phyloP scores from a whole-genome alignment of 2,329 filamentous ascomycete genomes.

The Nannizzia gypsea region DNA sequence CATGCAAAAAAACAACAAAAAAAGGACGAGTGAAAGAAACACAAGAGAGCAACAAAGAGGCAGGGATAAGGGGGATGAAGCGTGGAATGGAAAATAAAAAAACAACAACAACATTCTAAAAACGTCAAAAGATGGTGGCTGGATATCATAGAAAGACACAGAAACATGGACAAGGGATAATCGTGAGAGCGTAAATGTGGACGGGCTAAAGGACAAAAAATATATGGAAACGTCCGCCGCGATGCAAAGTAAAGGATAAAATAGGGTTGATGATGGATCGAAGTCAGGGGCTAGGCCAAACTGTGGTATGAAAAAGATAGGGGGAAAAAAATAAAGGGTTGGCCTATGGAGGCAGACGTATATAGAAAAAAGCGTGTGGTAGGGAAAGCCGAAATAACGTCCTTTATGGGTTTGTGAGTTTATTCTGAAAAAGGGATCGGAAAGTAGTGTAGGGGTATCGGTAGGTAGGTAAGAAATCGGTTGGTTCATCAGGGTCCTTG shows the following conservation, averaged over 20 bases:
- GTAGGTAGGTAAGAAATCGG: background rate
- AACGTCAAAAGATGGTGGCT: background rate
- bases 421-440: too few relatives aligned
- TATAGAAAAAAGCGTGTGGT: background rate
- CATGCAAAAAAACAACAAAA: constrained; percentile 3
- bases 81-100: background rate
- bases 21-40: background rate
- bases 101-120: background rate
- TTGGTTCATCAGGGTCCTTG: background rate
- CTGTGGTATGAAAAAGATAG: background rate
- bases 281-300: background rate
- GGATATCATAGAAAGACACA: background rate
- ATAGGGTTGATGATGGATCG: background rate
- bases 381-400: background rate
- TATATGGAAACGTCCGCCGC: background rate
- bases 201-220: background rate
- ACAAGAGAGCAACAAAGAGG: background rate
- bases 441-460: background rate
- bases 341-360: background rate
- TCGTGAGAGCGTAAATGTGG: background rate
- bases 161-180: background rate
- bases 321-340: too few relatives aligned
- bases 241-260: background rate
- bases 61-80: background rate
- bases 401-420: background rate